These are phyloP conservation scores for Ustilago trichophora DNA, from an alignment of 1,284 basidiomycete species.

Conservation along the genomic window DNA sequence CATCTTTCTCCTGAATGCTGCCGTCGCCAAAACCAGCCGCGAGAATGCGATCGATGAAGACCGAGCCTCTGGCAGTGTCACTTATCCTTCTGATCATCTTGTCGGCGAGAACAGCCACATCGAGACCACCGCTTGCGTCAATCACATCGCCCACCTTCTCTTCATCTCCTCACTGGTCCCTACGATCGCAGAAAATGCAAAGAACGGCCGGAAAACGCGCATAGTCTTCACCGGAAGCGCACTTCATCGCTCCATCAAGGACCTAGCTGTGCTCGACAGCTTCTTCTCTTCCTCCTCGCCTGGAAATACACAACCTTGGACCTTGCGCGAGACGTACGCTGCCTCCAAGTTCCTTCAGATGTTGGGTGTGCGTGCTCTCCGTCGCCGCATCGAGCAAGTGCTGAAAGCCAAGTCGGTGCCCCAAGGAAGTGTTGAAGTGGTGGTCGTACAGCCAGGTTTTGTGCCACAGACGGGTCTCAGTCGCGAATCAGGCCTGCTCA, in stretches of 20 bases:
- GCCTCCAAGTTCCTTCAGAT: conserved; percentile 50
- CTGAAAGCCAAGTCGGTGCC: not conserved
- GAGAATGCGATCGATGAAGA: conserved; percentile 20
- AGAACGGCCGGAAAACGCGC: conserved; percentile 28
- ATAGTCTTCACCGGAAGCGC: conserved; percentile 50
- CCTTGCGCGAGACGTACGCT: conserved; percentile 34
- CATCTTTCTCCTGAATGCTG: conserved; percentile 46
- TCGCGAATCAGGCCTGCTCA: conserved; percentile 23
- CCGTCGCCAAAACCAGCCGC: conserved; percentile 30
- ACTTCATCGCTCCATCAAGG: conserved; percentile 34
- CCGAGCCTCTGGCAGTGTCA: not conserved
- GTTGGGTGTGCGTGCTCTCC: conserved; percentile 42
- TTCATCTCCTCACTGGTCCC: conserved; percentile 31
- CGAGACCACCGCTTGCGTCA: conserved; percentile 47
- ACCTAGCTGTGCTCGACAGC: conserved; percentile 16
- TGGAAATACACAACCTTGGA: conserved; percentile 16
- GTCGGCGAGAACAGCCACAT: conserved; percentile 12
- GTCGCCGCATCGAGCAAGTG: conserved; percentile 16
- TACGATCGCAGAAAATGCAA: conserved; percentile 20
- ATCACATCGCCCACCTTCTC: conserved; percentile 47
- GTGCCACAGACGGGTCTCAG: conserved; percentile 35
- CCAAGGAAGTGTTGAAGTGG: conserved; percentile 16
- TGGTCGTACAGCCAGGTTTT: conserved; percentile 45
- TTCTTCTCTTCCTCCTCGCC: conserved; percentile 21
- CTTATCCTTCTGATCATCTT: conserved; percentile 25